A percentile compares a stretch with the other conserved stretches of the same genome.
Conservation (phyloP, 257 asterid genomes). For the Paraleonurus japonicus region DNA sequence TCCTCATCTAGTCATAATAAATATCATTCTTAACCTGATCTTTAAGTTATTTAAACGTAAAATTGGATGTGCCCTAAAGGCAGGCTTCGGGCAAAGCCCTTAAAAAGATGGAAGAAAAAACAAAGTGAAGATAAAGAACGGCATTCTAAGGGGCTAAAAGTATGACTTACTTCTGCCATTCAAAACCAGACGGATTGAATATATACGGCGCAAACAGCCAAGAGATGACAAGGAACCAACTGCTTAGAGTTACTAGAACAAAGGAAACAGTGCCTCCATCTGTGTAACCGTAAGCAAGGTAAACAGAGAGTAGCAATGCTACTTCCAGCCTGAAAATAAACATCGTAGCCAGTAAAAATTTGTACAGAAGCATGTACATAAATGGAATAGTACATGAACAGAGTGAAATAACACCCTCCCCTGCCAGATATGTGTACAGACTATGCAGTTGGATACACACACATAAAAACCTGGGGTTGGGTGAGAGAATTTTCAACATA, state of each 20-base stretch:
- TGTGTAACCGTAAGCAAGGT: constrained; percentile 78
- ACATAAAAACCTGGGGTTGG: background rate
- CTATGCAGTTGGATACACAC: background rate
- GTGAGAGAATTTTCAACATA: background rate
- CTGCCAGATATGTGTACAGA: background rate
- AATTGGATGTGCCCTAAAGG: background rate
- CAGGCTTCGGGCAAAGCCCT: background rate
- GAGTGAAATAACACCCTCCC: background rate
- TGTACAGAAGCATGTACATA: background rate
- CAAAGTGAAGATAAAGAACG: constrained; percentile 17
- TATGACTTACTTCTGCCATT: constrained; percentile 94
- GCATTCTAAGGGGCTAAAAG: background rate
- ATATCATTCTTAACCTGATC: background rate
- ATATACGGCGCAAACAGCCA: constrained; percentile 98
- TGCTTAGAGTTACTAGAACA: constrained; percentile 77
- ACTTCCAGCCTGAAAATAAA: constrained; percentile 81
- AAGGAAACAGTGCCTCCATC: constrained; percentile 67
- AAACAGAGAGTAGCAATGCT: constrained; percentile 83
- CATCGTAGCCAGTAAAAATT: constrained; percentile 7
- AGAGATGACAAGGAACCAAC: constrained; percentile 96
- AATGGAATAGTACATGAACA: constrained; percentile 4
- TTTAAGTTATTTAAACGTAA: background rate
- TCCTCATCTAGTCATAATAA: background rate
- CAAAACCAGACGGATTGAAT: constrained; percentile 98
- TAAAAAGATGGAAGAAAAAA: background rate